Conservation (phyloP, 1,284 basidiomycete genomes). For the Meira miltonrushii region DNA sequence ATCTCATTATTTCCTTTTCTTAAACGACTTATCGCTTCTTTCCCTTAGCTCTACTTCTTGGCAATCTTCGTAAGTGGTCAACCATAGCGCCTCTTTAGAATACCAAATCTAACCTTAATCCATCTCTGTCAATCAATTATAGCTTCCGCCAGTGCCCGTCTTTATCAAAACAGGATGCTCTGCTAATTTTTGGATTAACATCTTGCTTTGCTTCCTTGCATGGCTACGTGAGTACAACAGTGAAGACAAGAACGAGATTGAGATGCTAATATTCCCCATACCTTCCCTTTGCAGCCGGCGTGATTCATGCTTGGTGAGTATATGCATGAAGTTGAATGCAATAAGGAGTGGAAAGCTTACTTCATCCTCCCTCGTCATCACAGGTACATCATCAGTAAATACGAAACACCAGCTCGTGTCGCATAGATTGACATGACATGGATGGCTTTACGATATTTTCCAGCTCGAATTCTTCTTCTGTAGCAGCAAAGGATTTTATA, state of each 20-base stretch:
- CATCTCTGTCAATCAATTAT: background rate
- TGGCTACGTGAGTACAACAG: slow-evolving; percentile 2
- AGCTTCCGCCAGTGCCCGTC: slow-evolving; percentile 11
- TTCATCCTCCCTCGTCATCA: too few species aligned
- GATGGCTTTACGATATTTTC: too few species aligned
- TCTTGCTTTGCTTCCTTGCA: slow-evolving; percentile 12
- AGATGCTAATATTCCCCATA: background rate
- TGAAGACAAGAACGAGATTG: background rate
- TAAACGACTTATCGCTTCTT: background rate
- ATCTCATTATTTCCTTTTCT: background rate
- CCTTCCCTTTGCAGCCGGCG: slow-evolving; percentile 1
- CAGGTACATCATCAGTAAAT: too few species aligned
- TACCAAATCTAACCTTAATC: background rate
- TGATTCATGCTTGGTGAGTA: slow-evolving; percentile 12
- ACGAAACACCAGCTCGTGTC: too few species aligned
- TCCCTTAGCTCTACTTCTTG: slow-evolving; percentile 12
- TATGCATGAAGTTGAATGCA: too few species aligned
- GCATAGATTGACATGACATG: too few species aligned
- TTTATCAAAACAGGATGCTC: slow-evolving; percentile 13
- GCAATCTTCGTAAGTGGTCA: slow-evolving; percentile 1
- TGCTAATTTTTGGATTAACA: slow-evolving; percentile 14
- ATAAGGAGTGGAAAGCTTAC: too few species aligned
- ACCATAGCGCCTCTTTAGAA: background rate
- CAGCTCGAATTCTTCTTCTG: too few species aligned
- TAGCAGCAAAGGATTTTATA: too few species aligned